Percentiles rank a stretch among this genome's conserved stretches.
Conservation (phyloP, 495 filamentous ascomycete genomes). For the Chlorociboria aeruginascens region DNA sequence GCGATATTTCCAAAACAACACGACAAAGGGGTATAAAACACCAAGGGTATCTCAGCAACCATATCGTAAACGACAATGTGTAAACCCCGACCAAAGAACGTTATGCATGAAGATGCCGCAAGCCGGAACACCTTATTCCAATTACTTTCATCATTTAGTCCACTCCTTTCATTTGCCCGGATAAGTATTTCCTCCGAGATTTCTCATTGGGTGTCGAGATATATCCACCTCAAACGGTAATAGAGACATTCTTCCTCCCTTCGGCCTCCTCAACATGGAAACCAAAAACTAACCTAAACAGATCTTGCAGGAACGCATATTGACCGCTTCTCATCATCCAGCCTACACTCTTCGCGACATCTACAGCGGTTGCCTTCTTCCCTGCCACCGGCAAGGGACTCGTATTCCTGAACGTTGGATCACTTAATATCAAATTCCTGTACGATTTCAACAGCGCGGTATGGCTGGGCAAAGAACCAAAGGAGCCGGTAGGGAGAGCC, state of each 20-base stretch:
- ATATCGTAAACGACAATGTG: no score
- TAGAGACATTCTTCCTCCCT: slow-evolving; percentile 17
- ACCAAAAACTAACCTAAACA: slow-evolving; percentile 77
- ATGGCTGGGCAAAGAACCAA: slow-evolving; percentile 61
- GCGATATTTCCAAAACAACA: no score
- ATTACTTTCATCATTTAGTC: no score
- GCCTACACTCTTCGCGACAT: slow-evolving; percentile 63
- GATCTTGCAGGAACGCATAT: slow-evolving; percentile 64
- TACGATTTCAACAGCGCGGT: slow-evolving; percentile 60
- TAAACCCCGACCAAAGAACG: no score
- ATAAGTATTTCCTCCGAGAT: no score
- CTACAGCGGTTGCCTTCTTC: slow-evolving; percentile 47
- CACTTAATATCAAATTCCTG: slow-evolving; percentile 59
- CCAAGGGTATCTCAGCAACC: no score
- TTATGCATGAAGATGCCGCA: no score
- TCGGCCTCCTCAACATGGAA: slow-evolving; percentile 67
- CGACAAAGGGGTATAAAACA: no score
- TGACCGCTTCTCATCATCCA: slow-evolving; percentile 58
- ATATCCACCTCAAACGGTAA: slow-evolving; percentile 13
- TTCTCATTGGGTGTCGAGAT: no score
- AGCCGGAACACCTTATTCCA: no score
- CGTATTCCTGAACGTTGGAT: slow-evolving; percentile 49
- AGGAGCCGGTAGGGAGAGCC: slow-evolving; percentile 61
- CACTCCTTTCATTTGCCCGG: no score
- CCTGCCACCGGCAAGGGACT: slow-evolving; percentile 40